Conservation (phyloP, 192 early-diverging fungal species). For the Umbelopsis isabellina region DNA sequence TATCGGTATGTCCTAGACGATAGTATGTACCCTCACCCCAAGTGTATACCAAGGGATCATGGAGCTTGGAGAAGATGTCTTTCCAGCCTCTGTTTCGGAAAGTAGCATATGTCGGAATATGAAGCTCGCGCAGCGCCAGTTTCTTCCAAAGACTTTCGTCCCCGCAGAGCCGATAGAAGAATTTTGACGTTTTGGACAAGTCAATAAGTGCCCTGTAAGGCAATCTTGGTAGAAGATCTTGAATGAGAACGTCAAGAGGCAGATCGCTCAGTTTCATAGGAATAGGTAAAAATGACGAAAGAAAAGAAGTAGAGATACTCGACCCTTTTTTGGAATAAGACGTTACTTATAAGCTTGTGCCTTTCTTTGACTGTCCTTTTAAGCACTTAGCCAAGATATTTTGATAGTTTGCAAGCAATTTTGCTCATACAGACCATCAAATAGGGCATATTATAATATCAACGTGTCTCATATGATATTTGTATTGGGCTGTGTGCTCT, state of each 20-base stretch:
- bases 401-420: too few species aligned
- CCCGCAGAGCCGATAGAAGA: neutral
- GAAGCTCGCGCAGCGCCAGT: conserved; percentile 7
- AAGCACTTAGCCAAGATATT: too few species aligned
- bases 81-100: conserved; percentile 39
- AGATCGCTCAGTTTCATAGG: neutral
- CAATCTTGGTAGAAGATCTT: conserved; percentile 17
- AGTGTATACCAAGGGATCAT: conserved; percentile 24
- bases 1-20: conserved; percentile 24
- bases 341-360: neutral
- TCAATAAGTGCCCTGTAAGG: neutral
- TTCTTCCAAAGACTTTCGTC: conserved; percentile 23
- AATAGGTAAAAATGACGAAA: neutral
- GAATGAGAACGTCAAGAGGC: conserved; percentile 16
- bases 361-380: neutral
- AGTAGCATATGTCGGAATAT: conserved; percentile 14
- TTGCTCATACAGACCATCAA: too few species aligned
- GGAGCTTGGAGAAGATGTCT: conserved; percentile 24
- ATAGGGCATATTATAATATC: too few species aligned
- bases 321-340: neutral
- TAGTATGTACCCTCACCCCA: conserved; percentile 37
- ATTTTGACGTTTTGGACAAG: neutral
- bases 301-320: neutral
- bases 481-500: too few species aligned
- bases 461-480: too few species aligned